Percentiles rank a stretch among this genome's conserved stretches.
Conservation (phyloP, 495 filamentous ascomycete species). For the Aspergillus heteromorphus region DNA sequence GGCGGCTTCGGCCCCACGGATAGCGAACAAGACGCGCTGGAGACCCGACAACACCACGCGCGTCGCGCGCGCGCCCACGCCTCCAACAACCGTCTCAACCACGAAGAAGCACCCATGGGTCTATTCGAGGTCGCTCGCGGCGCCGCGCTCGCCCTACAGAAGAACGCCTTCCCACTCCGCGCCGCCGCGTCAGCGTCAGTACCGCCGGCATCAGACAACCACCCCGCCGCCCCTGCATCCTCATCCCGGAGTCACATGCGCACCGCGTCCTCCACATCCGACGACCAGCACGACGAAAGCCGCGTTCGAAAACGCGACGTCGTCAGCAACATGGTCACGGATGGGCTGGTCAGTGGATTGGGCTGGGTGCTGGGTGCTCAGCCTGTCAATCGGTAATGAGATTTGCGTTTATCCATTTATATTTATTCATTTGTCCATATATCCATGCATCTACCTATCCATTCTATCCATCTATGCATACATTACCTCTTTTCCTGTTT, state of each 20-base stretch:
- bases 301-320: constrained; percentile 74
- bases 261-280: constrained; percentile 3
- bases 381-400: constrained; percentile 35
- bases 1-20: constrained; percentile 56
- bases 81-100: constrained; percentile 22
- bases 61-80: constrained; percentile 33
- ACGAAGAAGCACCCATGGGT: constrained; percentile 84
- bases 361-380: constrained; percentile 81
- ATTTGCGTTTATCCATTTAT: neutral
- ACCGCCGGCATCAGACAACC: neutral
- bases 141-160: constrained; percentile 68
- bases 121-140: constrained; percentile 87
- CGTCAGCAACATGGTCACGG: constrained; percentile 68
- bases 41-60: constrained; percentile 35
- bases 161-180: constrained; percentile 54
- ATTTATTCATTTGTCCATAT: too few species aligned
- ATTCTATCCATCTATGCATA: neutral
- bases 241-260: constrained; percentile 5
- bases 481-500: neutral
- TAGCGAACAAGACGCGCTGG: constrained; percentile 42
- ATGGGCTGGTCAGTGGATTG: constrained; percentile 70
- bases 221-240: neutral
- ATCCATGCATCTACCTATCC: too few species aligned
- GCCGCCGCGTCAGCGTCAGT: neutral
- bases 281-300: constrained; percentile 28